Evolutionary conservation across 495 filamentous ascomycete genomes (phyloP), one percentile per base, ranked within the genome.

Genomic region (Penicillium antarcticum): DNA sequence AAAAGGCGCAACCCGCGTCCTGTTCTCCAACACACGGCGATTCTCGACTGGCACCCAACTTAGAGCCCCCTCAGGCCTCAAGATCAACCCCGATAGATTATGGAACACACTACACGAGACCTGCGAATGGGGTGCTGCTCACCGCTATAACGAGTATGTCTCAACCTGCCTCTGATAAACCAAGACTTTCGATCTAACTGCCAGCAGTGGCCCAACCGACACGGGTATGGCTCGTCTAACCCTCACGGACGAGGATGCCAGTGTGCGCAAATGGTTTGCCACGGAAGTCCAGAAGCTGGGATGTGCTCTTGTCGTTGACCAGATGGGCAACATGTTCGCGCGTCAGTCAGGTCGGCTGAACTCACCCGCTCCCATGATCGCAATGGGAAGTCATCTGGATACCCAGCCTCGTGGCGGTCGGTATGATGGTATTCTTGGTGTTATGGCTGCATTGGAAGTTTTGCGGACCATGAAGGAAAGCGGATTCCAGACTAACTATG

Each of bases 301-400:
- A 8, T 89, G 86, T 62, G 61, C 72, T n/a, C 70, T 80, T 3
- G 71, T 66, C 5, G 57, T 81, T 19, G 84, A 87, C 53, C 62
- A 79, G 31, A 85, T 87, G 82, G 83, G 83, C 2, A 91, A 90
- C 50, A 85, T 84, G 55, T 91, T 89, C 63, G 86, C 87, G 2
- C 62, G 83, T 0, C 76, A 80, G 21, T 66, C 78, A 1, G 86
- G 86, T 0, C 58, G 64, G n/a, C 60, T 66, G 18, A 62, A 67
- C 16, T 70, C 67, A 0, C 61, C 63, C 5, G 55, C 54, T 1
- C 70, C 70, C 3, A 67, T 68, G 58, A 79, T 71, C 40, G 75
- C 61, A 1, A 71, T 76, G 66, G 76, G 76, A 16, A 75, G 71
- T 18, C 75, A 79, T 49, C 52, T 78, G 3, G 76, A 79, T 45